Conservation (phyloP, 768 basidiomycete genomes). For the Pholiota microspora region DNA sequence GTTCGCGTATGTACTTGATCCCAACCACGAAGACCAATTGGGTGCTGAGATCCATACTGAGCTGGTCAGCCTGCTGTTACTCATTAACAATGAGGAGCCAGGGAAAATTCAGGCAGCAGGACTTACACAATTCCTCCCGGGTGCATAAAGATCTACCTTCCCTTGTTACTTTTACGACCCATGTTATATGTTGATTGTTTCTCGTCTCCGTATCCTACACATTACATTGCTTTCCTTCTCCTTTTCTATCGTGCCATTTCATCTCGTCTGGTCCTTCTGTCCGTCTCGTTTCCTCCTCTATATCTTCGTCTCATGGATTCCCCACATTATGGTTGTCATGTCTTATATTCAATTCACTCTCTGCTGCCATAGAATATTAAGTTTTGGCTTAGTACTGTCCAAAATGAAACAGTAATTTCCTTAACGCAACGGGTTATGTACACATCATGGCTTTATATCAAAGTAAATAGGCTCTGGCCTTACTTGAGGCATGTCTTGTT, state of each 20-base stretch:
- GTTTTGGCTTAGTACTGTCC: slow-evolving; percentile 15
- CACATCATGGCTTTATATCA: too few relatives aligned
- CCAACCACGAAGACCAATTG: slow-evolving; percentile 69
- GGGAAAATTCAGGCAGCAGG: slow-evolving; percentile 82
- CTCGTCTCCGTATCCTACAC: slow-evolving; percentile 9
- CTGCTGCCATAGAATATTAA: slow-evolving; percentile 19
- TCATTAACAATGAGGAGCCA: slow-evolving; percentile 73
- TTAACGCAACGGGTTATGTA: too few relatives aligned
- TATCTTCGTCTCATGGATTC: slow-evolving; percentile 12
- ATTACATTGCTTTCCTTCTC: slow-evolving; percentile 16
- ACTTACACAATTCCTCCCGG: slow-evolving; percentile 51
- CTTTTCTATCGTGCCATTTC: slow-evolving; percentile 11
- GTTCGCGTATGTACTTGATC: slow-evolving; percentile 82
- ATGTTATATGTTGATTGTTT: slow-evolving; percentile 14
- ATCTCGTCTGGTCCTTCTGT: background rate
- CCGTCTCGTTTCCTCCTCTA: background rate
- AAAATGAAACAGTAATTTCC: background rate
- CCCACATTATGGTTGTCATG: slow-evolving; percentile 17
- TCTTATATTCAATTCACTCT: slow-evolving; percentile 17
- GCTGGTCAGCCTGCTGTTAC: slow-evolving; percentile 69
- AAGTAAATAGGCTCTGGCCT: too few relatives aligned
- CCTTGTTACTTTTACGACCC: slow-evolving; percentile 10
- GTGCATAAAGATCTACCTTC: slow-evolving; percentile 29
- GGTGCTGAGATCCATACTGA: slow-evolving; percentile 76
- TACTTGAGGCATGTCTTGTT: too few relatives aligned